phyloP scores from a whole-genome alignment of 2,329 filamentous ascomycete genomes.

The Botrytis elliptica region DNA sequence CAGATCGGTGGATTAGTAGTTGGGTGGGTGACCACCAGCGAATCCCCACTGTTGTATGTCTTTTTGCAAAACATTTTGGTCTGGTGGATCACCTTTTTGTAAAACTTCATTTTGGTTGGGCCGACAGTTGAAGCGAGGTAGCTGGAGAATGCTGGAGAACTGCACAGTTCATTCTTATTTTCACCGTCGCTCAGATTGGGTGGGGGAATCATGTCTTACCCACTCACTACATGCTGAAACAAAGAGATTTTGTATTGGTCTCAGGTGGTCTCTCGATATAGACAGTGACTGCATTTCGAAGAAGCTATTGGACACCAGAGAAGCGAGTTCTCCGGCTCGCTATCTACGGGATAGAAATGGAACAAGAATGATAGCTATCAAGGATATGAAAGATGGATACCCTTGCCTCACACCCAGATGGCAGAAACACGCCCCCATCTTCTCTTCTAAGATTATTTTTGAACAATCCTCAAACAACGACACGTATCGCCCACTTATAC shows the following conservation, averaged over 20 bases:
- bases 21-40: conserved; percentile 7
- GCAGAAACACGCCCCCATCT: not conserved
- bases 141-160: too few relatives aligned
- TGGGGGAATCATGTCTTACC: not conserved
- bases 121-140: not conserved
- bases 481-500: not conserved
- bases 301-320: not conserved
- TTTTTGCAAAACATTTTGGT: not conserved
- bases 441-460: not conserved
- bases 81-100: not conserved
- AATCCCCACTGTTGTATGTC: conserved; percentile 8
- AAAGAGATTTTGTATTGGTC: not conserved
- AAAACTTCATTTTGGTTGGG: too few relatives aligned
- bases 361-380: not conserved
- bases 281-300: not conserved
- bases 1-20: conserved; percentile 13
- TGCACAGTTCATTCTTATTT: not conserved
- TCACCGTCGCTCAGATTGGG: not conserved
- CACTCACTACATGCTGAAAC: not conserved
- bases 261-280: not conserved
- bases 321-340: not conserved
- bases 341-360: too few relatives aligned
- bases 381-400: not conserved
- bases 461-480: not conserved
- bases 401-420: not conserved